Conservation (phyloP, 129 eudicot genomes). For the Centrapalus pauciflorus region DNA sequence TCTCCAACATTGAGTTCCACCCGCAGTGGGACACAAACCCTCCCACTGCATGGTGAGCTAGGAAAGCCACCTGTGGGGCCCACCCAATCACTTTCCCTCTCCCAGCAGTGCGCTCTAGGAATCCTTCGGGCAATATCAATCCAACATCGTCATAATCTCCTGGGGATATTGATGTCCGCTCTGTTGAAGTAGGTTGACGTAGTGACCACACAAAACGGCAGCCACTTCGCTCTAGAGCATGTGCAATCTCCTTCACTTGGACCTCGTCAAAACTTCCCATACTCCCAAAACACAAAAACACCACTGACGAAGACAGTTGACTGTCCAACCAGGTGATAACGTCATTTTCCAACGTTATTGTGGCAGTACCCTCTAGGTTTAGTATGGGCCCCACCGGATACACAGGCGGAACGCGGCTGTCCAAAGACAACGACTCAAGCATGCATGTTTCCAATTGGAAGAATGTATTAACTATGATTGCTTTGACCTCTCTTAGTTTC, state of each 20-base stretch:
- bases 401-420: background rate
- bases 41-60: slow-evolving; percentile 8
- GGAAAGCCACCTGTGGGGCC: background rate
- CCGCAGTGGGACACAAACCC: slow-evolving; percentile 10
- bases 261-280: slow-evolving; percentile 7
- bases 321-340: slow-evolving; percentile 12
- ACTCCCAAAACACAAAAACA: slow-evolving; percentile 22
- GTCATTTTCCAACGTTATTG: background rate
- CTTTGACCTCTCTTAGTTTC: slow-evolving; percentile 2
- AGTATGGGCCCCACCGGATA: slow-evolving; percentile 15
- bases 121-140: slow-evolving; percentile 9
- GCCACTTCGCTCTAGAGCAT: slow-evolving; percentile 15
- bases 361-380: background rate
- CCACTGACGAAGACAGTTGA: slow-evolving; percentile 13
- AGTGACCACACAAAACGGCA: slow-evolving; percentile 16
- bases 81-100: slow-evolving; percentile 11
- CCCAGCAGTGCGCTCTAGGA: background rate
- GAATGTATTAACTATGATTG: background rate
- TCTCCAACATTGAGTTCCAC: slow-evolving; percentile 18
- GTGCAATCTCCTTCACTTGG: slow-evolving; percentile 19
- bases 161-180: background rate
- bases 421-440: background rate
- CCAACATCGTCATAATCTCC: background rate
- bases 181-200: background rate
- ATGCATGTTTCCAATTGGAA: slow-evolving; percentile 2